Percentiles rank a stretch among this genome's conserved stretches.
phyloP scores from a whole-genome alignment of 257 asterid species.

The Haberlea rhodopensis region DNA sequence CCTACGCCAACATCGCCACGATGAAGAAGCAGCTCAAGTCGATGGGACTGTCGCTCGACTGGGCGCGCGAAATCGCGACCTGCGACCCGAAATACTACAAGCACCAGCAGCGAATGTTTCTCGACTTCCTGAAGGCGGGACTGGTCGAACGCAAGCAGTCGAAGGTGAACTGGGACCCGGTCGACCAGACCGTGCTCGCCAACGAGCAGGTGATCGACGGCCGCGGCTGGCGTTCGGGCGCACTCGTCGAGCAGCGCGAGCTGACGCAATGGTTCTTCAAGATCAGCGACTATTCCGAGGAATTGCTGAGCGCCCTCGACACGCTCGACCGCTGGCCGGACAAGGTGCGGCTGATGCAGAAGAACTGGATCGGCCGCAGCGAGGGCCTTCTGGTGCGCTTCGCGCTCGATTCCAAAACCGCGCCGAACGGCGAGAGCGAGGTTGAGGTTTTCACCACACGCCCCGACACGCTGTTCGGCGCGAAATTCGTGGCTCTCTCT shows the following conservation, averaged over 20 bases:
- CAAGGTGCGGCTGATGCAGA: neutral
- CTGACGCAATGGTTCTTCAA: neutral
- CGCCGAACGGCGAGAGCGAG: too few relatives aligned
- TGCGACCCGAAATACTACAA: neutral
- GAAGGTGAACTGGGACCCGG: neutral
- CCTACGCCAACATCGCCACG: neutral
- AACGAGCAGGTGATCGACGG: neutral
- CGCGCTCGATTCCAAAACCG: neutral
- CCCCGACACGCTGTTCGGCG: neutral
- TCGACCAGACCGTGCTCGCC: neutral
- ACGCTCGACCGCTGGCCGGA: neutral
- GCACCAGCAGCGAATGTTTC: neutral
- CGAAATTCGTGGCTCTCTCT: neutral
- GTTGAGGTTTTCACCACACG: neutral
- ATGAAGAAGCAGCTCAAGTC: neutral
- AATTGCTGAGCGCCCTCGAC: neutral
- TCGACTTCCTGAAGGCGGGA: neutral
- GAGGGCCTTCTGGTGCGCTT: neutral
- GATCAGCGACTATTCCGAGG: neutral
- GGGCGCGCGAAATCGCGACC: neutral
- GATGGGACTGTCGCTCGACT: neutral
- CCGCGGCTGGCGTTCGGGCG: neutral
- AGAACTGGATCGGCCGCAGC: neutral
- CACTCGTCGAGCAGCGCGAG: neutral
- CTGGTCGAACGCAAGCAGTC: neutral